Evolutionary conservation across 1,284 basidiomycete species (phyloP).

Genomic region (Thecaphora thlaspeos): DNA sequence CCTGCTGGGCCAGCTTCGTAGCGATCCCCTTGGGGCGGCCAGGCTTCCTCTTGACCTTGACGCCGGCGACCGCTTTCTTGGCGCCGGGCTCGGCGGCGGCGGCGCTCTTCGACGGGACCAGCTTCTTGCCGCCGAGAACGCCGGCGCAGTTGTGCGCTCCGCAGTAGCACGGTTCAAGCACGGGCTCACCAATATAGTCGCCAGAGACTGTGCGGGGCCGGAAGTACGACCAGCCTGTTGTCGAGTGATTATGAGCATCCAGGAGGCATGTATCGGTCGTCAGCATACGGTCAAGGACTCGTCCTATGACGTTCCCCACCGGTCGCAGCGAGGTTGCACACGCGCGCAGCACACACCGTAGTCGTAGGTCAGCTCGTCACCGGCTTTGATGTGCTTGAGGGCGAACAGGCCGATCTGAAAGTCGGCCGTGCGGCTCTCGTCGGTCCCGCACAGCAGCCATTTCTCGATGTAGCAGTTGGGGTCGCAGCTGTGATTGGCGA

Average conservation of each 20-base stretch:
- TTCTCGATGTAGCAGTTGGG: conserved; percentile 99
- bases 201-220: conserved; percentile 33
- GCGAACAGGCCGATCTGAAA: conserved; percentile 90
- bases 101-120: too few relatives aligned
- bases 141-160: conserved; percentile 44
- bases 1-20: not conserved
- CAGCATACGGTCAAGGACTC: too few relatives aligned
- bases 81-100: conserved; percentile 5
- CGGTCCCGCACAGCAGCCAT: conserved; percentile 65
- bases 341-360: too few relatives aligned
- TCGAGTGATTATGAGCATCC: too few relatives aligned
- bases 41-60: conserved; percentile 9
- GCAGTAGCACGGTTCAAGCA: conserved; percentile 35
- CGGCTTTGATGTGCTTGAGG: conserved; percentile 73
- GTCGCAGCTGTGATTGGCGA: conserved; percentile 96
- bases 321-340: too few relatives aligned
- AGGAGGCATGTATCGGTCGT: too few relatives aligned
- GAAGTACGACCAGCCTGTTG: conserved; percentile 50
- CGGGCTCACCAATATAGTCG: conserved; percentile 15
- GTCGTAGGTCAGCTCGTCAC: conserved; percentile 97
- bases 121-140: conserved; percentile 45
- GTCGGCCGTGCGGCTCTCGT: conserved; percentile 44
- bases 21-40: conserved; percentile 2
- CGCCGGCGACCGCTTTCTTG: too few relatives aligned
- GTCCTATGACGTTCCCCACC: too few relatives aligned